These are phyloP conservation scores for Phytophthora sp. DNA, from an alignment of 352 stramenopile genomes.

Conservation along the genomic window DNA sequence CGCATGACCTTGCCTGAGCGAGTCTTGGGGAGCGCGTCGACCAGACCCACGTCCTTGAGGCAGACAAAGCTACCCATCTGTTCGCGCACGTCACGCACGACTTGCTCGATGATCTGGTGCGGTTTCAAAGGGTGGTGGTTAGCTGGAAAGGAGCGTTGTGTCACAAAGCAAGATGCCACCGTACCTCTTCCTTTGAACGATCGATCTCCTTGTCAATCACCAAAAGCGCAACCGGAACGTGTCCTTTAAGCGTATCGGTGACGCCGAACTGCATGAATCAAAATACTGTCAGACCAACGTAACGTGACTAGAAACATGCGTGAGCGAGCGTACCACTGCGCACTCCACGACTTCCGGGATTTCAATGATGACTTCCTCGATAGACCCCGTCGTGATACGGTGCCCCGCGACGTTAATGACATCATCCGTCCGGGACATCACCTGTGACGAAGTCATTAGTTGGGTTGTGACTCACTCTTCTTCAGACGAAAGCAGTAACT, in stretches of 20 bases:
- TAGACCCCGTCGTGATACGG: conserved; percentile 84
- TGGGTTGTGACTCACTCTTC: too few relatives aligned
- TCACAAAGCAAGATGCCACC: not conserved
- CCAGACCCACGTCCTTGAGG: conserved; percentile 49
- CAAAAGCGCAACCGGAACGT: conserved; percentile 49
- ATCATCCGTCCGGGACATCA: conserved; percentile 93
- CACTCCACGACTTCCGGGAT: conserved; percentile 89
- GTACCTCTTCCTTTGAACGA: conserved; percentile 41
- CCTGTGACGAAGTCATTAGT: conserved; percentile 34
- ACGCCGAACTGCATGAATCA: conserved; percentile 45
- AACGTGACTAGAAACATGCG: not conserved
- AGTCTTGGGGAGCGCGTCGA: conserved; percentile 55
- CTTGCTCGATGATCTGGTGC: conserved; percentile 42
- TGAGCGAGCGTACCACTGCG: conserved; percentile 60
- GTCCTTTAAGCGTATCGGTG: conserved; percentile 47
- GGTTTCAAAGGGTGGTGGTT: not conserved
- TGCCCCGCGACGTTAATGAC: conserved; percentile 92
- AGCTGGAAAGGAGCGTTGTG: not conserved
- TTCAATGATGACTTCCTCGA: conserved; percentile 89
- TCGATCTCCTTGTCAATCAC: conserved; percentile 52
- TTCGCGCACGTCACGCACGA: conserved; percentile 45
- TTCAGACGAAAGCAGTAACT: conserved; percentile 9
- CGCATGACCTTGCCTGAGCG: conserved; percentile 62
- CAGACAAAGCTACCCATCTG: conserved; percentile 66
- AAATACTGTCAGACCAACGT: conserved; percentile 8